phyloP scores from a whole-genome alignment of 2,329 filamentous ascomycete species.

The Teratosphaeria pseudoeucalypti region DNA sequence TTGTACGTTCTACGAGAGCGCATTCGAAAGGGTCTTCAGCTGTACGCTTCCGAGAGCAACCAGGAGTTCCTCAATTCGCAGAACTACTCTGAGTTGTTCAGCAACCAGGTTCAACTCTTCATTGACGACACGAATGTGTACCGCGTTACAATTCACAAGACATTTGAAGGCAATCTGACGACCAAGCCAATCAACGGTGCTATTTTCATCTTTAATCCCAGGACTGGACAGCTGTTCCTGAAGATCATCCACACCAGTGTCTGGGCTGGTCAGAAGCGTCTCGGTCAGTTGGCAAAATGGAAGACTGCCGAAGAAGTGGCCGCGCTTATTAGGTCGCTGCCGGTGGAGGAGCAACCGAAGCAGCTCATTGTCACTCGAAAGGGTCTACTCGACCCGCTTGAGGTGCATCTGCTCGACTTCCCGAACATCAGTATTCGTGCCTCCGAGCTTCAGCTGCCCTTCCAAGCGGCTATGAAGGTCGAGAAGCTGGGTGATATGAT shows the following conservation, averaged over 20 bases:
- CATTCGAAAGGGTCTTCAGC: slow-evolving; percentile 93
- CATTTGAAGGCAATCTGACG: slow-evolving; percentile 96
- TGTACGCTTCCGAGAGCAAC: slow-evolving; percentile 97
- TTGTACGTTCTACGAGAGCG: slow-evolving; percentile 93
- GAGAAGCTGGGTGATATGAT: slow-evolving; percentile 99
- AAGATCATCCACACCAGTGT: slow-evolving; percentile 99
- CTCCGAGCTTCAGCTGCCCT: slow-evolving; percentile 90
- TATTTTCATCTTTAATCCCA: slow-evolving; percentile 99
- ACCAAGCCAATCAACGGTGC: slow-evolving; percentile 99
- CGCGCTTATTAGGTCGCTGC: slow-evolving; percentile 85
- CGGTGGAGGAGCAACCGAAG: slow-evolving; percentile 96
- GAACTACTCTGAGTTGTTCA: slow-evolving; percentile 98
- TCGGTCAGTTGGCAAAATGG: slow-evolving; percentile 97
- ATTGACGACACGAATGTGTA: slow-evolving; percentile 99
- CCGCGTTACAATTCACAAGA: slow-evolving; percentile 98
- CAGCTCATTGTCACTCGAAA: slow-evolving; percentile 97
- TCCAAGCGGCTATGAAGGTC: slow-evolving; percentile 99
- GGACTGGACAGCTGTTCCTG: slow-evolving; percentile 91
- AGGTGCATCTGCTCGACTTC: slow-evolving; percentile 95
- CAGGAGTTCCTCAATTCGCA: slow-evolving; percentile 99
- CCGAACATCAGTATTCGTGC: slow-evolving; percentile 98
- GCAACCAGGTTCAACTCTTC: slow-evolving; percentile 96
- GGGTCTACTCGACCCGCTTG: slow-evolving; percentile 89
- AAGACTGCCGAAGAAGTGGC: slow-evolving; percentile 99
- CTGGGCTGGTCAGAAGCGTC: slow-evolving; percentile 98